phyloP scores from a whole-genome alignment of 1,284 basidiomycete genomes.

The Tilletia walkeri region DNA sequence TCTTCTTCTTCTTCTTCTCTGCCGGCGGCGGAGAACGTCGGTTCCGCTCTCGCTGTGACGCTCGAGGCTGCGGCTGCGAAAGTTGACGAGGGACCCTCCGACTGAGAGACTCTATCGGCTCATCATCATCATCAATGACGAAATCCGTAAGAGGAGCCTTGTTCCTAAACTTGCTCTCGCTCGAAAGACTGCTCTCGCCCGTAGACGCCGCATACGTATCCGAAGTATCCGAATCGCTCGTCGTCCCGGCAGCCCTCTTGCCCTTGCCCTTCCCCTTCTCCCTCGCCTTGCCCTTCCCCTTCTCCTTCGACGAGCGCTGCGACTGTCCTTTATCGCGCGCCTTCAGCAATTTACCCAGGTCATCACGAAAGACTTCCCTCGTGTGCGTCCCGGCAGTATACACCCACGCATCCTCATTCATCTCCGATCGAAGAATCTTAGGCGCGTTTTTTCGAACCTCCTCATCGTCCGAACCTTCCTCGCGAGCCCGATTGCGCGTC shows the following conservation, averaged over 20 bases:
- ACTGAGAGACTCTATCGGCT: neutral
- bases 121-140: neutral
- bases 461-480: neutral
- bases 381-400: neutral
- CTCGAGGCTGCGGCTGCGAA: neutral
- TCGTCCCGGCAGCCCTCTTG: neutral
- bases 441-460: neutral
- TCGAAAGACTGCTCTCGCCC: conserved; percentile 9
- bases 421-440: neutral
- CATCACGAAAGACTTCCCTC: neutral
- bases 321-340: neutral
- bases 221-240: neutral
- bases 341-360: neutral
- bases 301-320: neutral
- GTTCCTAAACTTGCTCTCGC: neutral
- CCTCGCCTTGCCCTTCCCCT: neutral
- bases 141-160: neutral
- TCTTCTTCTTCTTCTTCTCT: neutral
- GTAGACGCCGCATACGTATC: neutral
- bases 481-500: neutral
- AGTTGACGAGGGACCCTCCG: neutral
- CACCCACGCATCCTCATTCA: conserved; percentile 11
- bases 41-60: no score
- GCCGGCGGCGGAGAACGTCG: no score
- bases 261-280: neutral